Base-by-base conservation (phyloP, 176 grass and related monocot genomes). In the Rhipidocladum racemiflorum region DNA sequence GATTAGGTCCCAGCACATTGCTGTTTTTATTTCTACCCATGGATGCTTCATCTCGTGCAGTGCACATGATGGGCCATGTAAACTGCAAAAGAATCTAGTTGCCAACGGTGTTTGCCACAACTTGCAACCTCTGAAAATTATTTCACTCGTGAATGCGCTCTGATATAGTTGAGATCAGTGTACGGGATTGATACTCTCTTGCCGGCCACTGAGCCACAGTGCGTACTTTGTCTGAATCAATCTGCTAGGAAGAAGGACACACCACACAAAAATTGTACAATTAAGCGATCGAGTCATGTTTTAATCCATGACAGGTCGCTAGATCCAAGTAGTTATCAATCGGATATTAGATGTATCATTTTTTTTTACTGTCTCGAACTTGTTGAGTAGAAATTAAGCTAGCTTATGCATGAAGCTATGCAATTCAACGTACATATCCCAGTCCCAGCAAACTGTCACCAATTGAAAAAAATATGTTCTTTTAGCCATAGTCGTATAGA, bases 41-140 rank as follows among this genome's bases (percentile, higher is more conserved):
- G 43, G 72, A 91, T 81, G 72, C 66, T 85, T 85, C 80, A 74
- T 88, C 87, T 95, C 82, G 87, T 95, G 87, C 82, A 84, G 70
- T 87, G 87, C 87, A 83, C 76, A 88, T 92, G 81, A 83, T 74
- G 79, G 83, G 80, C 38, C 80, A 51, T 73, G 57, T 90, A 92
- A 94, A 83, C 66, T 42, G 66, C 70, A 76, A 18, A 86, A 72
- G 85, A 80, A 86, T 87, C 78, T 80, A 48, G 64, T 65, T 78
- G 82, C 68, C 6, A 6, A 1, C 6, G 15, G 74, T 73, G 39
- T 72, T 62, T 71, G 81, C 53, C 32, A 29, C 77, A 56, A 85
- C 77, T 86, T 87, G 78, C 74, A 82, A 79, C 65, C 28, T 73
- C 67, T 66, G 67, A 23, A 87, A 13, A 43, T 86, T 65, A 69